phyloP scores from a whole-genome alignment of 2,329 filamentous ascomycete species.

The Aspergillus udagawae region DNA sequence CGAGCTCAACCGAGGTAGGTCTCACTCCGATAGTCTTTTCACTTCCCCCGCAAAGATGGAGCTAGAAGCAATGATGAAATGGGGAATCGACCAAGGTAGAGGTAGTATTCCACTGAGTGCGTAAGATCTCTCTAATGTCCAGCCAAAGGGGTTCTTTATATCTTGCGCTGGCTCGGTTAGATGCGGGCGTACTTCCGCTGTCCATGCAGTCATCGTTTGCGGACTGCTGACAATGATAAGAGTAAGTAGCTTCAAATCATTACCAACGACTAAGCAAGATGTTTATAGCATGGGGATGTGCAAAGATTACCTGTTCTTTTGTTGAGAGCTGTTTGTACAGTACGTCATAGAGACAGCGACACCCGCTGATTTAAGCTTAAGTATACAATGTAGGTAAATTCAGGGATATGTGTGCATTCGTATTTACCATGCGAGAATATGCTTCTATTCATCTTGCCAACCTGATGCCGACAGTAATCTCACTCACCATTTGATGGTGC shows the following conservation, averaged over 20 bases:
- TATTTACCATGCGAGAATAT: neutral
- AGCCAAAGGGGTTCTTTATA: neutral
- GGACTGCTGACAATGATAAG: neutral
- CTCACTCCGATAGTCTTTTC: neutral
- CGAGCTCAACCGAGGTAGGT: constrained; percentile 18
- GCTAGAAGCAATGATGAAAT: neutral
- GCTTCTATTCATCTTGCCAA: neutral
- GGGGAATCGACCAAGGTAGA: neutral
- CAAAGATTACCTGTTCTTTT: neutral
- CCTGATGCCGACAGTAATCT: neutral
- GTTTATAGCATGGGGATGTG: neutral
- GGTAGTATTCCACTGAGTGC: neutral
- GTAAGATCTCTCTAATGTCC: neutral
- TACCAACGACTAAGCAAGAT: neutral
- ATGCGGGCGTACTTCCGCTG: neutral
- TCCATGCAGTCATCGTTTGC: neutral
- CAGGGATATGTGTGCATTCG: neutral
- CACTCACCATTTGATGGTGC: neutral
- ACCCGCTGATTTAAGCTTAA: neutral
- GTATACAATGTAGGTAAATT: neutral
- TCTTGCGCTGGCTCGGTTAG: neutral
- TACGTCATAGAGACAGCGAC: neutral
- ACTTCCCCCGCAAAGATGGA: neutral
- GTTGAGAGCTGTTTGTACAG: neutral
- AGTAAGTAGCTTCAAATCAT: neutral